A percentile compares a stretch with the other conserved stretches of the same genome.
phyloP scores from a whole-genome alignment of 176 grass and related monocot genomes.

The Aegilops bicornis region DNA sequence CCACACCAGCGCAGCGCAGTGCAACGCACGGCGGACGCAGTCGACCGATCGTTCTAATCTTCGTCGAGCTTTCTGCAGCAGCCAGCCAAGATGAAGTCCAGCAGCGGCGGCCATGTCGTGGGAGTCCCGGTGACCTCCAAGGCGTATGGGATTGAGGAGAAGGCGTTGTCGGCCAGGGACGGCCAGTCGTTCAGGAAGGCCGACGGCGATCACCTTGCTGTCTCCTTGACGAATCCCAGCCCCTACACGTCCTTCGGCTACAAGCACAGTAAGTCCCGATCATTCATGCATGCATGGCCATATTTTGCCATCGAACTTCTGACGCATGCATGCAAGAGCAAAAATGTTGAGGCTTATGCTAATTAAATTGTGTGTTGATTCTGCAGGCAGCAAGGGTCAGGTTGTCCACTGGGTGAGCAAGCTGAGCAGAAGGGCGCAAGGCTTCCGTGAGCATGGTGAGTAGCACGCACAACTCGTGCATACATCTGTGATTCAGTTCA shows the following conservation, averaged over 20 bases:
- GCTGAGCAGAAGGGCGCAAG: slow-evolving; percentile 44
- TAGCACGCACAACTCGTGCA: not conserved
- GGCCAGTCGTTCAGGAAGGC: slow-evolving; percentile 15
- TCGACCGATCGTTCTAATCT: not conserved
- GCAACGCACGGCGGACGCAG: not conserved
- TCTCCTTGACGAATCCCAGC: slow-evolving; percentile 46
- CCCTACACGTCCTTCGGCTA: slow-evolving; percentile 45
- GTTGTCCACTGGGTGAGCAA: slow-evolving; percentile 63
- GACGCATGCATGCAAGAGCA: not conserved
- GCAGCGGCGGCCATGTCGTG: slow-evolving; percentile 45
- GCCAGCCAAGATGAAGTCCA: slow-evolving; percentile 31
- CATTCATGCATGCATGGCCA: not conserved
- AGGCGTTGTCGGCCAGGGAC: not conserved
- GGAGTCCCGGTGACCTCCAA: slow-evolving; percentile 54
- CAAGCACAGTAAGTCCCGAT: slow-evolving; percentile 44
- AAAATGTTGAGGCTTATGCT: not conserved
- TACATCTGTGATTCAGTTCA: not conserved
- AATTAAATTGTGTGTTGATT: not conserved
- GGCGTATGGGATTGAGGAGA: slow-evolving; percentile 56
- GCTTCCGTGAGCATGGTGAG: slow-evolving; percentile 59
- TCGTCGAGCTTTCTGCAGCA: not conserved
- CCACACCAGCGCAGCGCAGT: not conserved
- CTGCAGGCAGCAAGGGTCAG: slow-evolving; percentile 54
- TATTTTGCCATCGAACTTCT: not conserved
- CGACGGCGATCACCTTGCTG: slow-evolving; percentile 38